phyloP scores from a whole-genome alignment of 23 red algal genomes.

The Agarophyton chilense region DNA sequence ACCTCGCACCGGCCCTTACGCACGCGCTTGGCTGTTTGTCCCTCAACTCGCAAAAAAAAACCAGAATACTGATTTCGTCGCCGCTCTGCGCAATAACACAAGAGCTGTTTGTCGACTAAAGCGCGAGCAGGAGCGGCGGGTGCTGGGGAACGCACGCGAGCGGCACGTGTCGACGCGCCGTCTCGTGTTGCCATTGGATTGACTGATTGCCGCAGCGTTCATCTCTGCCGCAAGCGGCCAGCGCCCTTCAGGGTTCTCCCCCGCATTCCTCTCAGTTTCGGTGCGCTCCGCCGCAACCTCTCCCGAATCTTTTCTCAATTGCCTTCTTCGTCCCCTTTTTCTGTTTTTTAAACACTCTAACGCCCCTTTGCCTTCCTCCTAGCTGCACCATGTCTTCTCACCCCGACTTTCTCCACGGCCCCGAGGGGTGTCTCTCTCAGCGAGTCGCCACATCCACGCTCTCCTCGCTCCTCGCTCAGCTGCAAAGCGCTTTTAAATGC shows the following conservation, averaged over 20 bases:
- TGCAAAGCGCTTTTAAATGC: background rate
- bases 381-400: background rate
- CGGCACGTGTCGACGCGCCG: background rate
- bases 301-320: background rate
- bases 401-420: conserved; percentile 7
- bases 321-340: background rate
- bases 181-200: background rate
- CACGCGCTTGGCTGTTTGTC: too few species aligned
- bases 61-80: too few species aligned
- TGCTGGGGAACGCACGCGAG: background rate
- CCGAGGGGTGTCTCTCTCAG: background rate
- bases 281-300: too few species aligned
- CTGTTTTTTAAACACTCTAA: background rate
- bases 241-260: too few species aligned
- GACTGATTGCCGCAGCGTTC: background rate
- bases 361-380: background rate
- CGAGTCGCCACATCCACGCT: background rate
- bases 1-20: too few species aligned
- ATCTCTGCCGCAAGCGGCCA: background rate
- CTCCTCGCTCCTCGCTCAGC: background rate
- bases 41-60: too few species aligned
- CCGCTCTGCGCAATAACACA: too few species aligned
- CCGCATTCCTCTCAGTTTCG: too few species aligned
- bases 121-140: background rate
- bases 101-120: too few species aligned